phyloP scores from a whole-genome alignment of 805 yeast species.

The Saturnispora kantuleensis region DNA sequence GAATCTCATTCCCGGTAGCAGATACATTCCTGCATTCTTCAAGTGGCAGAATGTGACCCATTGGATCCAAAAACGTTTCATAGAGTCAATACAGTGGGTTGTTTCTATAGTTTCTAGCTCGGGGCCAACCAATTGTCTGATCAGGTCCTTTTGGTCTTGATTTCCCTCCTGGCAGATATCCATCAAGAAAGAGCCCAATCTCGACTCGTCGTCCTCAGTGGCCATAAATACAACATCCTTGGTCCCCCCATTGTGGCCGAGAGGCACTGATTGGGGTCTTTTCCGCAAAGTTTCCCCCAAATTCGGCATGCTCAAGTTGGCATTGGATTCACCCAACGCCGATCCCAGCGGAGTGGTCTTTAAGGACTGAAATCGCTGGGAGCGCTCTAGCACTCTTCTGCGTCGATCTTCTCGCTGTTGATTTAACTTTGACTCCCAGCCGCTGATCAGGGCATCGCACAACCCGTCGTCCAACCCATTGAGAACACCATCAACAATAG shows the following conservation, averaged over 20 bases:
- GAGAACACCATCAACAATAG: background rate
- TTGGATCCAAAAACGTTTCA: constrained; percentile 11
- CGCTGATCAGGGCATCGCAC: constrained; percentile 2
- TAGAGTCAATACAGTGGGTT: background rate
- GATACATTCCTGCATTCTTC: constrained; percentile 31
- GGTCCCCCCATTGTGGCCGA: background rate
- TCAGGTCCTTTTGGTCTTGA: background rate
- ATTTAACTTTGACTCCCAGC: constrained; percentile 8
- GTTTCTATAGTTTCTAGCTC: background rate
- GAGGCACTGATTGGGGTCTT: constrained; percentile 1
- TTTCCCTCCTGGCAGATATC: background rate
- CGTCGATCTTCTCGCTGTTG: constrained; percentile 10
- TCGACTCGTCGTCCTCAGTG: constrained; percentile 14
- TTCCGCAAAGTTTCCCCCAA: constrained; percentile 9
- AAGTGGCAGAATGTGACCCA: constrained; percentile 17
- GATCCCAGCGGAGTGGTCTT: background rate
- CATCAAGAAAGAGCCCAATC: background rate
- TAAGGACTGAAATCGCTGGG: constrained; percentile 10
- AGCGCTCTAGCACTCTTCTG: constrained; percentile 10
- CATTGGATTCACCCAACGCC: background rate
- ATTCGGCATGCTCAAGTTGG: constrained; percentile 13
- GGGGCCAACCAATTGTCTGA: constrained; percentile 4
- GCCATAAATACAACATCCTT: constrained; percentile 15
- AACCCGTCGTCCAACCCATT: constrained; percentile 3
- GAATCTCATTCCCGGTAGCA: constrained; percentile 78